Base-by-base conservation (phyloP, 108 stramenopile genomes). In the Aurantiochytrium sp. region DNA sequence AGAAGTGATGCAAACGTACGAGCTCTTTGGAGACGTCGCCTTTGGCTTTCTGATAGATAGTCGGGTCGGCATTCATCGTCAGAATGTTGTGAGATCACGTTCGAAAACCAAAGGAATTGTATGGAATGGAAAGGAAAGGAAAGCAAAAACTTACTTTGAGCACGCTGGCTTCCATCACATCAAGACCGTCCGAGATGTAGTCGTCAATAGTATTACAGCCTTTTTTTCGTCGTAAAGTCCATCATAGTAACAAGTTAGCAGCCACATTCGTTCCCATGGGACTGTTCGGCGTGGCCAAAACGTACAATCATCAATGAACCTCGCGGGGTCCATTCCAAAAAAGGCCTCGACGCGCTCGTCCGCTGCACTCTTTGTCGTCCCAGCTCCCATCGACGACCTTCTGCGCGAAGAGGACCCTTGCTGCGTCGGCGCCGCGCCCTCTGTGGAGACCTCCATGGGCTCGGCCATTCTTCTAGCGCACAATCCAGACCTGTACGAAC, bases 221-320 rank as follows among this genome's bases (percentile, higher is more conserved):
- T 83, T 10, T 83, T 83, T 0, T 25, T 23, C 45, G 72, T 25
- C 29, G 19, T 29, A 19, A 29, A 0, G 19, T 35, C 35, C 35
- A 35, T 35, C 35, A 35, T 35, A 35, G 35, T 35, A 35, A 35
- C 35, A 35, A 35, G 35, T 35, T 35, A 35, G 35, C 35, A 35
- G 35, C 35, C 2, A 35, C 35, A 2, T 35, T 35, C 35, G 35
- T 35, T 35, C 35, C 35, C 35, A 35, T 35, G 35, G 35, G 35
- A 35, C 2, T 2, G 35, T 35, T 1, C 0, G 2, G 35, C 35
- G 35, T 35, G 35, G 35, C 35, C 35, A 1, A 10, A 18, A 83
- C 76, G 45, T 53, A 83, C 76, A 53, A 45, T 83, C 76, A 53
- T 83, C 76, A 23, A 83, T 83, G 51, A 83, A 83, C 76, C 51